A percentile compares a stretch with the other conserved stretches of the same genome.
phyloP scores from a whole-genome alignment of 2,329 filamentous ascomycete genomes.

The Aquanectria penicillioides region DNA sequence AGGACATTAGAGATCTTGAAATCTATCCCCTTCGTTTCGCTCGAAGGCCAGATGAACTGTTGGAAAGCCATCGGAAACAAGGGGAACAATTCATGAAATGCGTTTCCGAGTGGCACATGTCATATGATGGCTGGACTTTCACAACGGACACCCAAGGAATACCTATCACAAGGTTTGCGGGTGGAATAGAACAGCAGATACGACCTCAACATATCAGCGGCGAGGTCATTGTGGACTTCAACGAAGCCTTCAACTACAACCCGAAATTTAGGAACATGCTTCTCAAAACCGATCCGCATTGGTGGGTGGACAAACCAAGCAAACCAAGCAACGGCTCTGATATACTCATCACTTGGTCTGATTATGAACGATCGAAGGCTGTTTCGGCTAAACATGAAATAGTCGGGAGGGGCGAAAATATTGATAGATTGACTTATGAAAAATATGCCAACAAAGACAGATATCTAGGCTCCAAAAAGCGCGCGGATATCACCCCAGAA shows the following conservation, averaged over 20 bases:
- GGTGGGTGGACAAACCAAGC: not conserved
- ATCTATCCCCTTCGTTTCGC: not conserved
- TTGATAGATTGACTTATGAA: not conserved
- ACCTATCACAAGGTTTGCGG: not conserved
- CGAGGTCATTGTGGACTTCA: constrained; percentile 6
- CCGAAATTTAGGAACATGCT: not conserved
- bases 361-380: not conserved
- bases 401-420: not conserved
- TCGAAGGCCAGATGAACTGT: not conserved
- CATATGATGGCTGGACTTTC: constrained; percentile 5
- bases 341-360: not conserved
- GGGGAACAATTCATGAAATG: not conserved
- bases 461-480: not conserved
- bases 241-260: not conserved
- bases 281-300: not conserved
- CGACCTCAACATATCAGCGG: not conserved
- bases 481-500: not conserved
- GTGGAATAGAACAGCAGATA: not conserved
- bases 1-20: not conserved
- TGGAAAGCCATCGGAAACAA: not conserved
- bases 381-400: not conserved
- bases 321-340: not conserved
- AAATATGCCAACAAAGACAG: not conserved
- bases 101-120: not conserved
- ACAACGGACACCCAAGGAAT: not conserved